Evolutionary conservation across 345 rosid species (phyloP).

Genomic region (Eucalyptus shirleyi): DNA sequence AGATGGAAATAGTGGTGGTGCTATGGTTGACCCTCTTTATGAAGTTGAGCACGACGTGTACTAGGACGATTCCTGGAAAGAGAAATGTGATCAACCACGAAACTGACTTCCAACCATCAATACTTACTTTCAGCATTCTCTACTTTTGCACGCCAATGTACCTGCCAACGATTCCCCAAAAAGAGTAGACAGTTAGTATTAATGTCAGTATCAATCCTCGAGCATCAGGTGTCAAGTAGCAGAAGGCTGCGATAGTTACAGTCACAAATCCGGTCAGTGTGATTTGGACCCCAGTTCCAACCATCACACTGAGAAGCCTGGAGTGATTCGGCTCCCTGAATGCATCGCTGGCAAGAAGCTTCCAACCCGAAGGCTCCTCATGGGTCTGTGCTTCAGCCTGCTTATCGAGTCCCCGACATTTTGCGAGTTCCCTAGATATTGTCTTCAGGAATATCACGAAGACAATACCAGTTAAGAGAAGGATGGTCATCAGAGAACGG

Average conservation of each 20-base stretch:
- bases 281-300: not conserved
- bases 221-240: not conserved
- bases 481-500: not conserved
- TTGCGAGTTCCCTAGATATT: not conserved
- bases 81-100: not conserved
- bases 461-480: not conserved
- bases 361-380: not conserved
- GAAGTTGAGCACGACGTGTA: not conserved
- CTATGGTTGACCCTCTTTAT: not conserved
- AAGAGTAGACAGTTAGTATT: not conserved
- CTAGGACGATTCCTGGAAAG: not conserved
- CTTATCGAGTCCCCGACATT: constrained; percentile 57
- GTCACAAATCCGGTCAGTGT: not conserved
- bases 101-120: not conserved
- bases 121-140: not conserved
- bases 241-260: not conserved
- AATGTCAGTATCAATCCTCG: not conserved
- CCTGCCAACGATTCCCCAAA: not conserved
- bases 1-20: not conserved
- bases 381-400: constrained; percentile 65
- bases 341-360: not conserved
- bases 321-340: not conserved
- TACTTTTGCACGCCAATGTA: not conserved
- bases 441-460: not conserved
- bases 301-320: not conserved